Conservation (phyloP, 257 asterid genomes). For the Solanum acaule region DNA sequence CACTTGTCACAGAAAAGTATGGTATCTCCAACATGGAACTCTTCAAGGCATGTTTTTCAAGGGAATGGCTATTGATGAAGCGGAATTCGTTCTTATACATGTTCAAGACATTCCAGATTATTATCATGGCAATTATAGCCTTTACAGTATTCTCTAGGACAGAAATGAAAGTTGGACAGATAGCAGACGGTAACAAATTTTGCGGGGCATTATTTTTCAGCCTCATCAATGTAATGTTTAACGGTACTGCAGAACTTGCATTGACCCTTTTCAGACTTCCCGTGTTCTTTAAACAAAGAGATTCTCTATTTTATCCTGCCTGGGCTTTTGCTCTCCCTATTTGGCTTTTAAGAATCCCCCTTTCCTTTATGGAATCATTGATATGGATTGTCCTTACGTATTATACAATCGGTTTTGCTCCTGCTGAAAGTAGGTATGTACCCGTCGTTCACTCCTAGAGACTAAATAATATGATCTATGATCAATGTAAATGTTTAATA, state of each 20-base stretch:
- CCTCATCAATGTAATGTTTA: constrained; percentile 81
- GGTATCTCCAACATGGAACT: constrained; percentile 84
- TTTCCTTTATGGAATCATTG: constrained; percentile 71
- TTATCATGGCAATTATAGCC: constrained; percentile 70
- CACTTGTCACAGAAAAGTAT: constrained; percentile 70
- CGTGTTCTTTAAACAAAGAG: constrained; percentile 85
- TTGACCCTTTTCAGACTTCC: constrained; percentile 68
- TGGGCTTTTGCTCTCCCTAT: constrained; percentile 96
- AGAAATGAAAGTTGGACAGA: constrained; percentile 59
- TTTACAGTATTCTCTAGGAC: constrained; percentile 87
- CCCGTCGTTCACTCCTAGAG: background rate
- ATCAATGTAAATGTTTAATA: background rate
- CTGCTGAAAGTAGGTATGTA: constrained; percentile 61
- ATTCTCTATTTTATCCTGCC: constrained; percentile 79
- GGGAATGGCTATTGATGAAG: constrained; percentile 89
- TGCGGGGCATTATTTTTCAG: constrained; percentile 82
- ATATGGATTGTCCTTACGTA: constrained; percentile 86
- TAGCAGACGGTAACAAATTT: constrained; percentile 67
- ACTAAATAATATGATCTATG: background rate
- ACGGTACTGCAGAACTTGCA: constrained; percentile 88
- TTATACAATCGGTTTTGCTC: constrained; percentile 93
- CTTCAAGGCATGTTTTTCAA: constrained; percentile 61
- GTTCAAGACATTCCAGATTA: constrained; percentile 80
- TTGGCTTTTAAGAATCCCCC: constrained; percentile 79
- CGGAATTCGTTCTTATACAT: constrained; percentile 71